Base-by-base conservation (phyloP, 2,329 filamentous ascomycete genomes). In the Ophiostoma triangulosporum region DNA sequence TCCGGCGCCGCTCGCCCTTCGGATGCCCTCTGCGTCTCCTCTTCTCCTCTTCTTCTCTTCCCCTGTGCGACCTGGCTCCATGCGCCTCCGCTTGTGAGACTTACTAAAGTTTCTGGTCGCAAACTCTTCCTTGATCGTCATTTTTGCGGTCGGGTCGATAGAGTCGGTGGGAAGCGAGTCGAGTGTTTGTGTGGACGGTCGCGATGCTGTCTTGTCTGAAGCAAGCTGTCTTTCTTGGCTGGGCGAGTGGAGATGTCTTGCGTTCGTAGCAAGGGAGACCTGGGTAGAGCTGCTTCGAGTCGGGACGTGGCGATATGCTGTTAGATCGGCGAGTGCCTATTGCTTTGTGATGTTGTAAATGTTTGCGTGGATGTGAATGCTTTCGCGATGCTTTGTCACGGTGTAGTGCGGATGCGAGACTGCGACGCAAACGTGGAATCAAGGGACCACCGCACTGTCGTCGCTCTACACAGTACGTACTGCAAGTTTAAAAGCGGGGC, bases 101-200 rank as follows among this genome's bases (percentile, higher is more conserved):
- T 50, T 74, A 86, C 82, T 86, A 70, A 86, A 86, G 71, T 86
- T 86, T 64, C 83, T 75, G 57, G 81, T 83, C 66, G 76, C 76
- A 65, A 86, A 84, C 69, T 86, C 82, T 64, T 86, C 82, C 69
- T 78, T 78, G 71, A 86, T 74, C 66, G 80, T 77, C 60, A 60
- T 60, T 53, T 50, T 50, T 36, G 31, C 43, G 48, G 38, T 33
- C 24, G 14, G 20, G 24, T n/a, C n/a, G n/a, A 11, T 24, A 24
- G 20, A 20, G 35, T 20, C 2, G 35, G 3, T 6, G 38, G 20
- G 11, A 24, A 1, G 38, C 15, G 35, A 17, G 38, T 17, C 22
- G 9, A 24, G n/a, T 17, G 11, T 35, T 15, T 14, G 14, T 15
- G 32, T 15, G 32, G 12, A 11, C 12, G 29, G 12, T 43, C 38